Conservation (phyloP, 1,139 yeast species). For the Blastobotrys aristatus region DNA sequence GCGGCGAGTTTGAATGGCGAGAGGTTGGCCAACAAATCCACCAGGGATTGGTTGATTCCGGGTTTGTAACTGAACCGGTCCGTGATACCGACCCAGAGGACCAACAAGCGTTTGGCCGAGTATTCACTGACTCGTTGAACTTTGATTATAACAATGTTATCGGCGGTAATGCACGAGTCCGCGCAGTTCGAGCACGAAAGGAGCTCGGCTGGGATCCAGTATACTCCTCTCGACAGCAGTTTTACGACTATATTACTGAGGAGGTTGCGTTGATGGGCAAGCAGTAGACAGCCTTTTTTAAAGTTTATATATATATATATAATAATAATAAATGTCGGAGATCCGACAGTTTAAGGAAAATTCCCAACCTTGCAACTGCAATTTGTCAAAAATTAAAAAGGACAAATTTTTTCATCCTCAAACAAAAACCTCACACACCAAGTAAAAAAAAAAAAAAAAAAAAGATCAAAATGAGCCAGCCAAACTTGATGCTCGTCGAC, state of each 20-base stretch:
- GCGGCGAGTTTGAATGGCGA: constrained; percentile 35
- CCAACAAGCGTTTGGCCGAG: constrained; percentile 11
- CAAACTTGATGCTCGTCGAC: constrained; percentile 33
- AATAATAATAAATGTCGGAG: too few relatives aligned
- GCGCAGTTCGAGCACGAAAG: constrained; percentile 18
- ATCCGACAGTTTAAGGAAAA: too few relatives aligned
- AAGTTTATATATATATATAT: too few relatives aligned
- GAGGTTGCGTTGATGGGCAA: too few relatives aligned
- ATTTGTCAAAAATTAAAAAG: too few relatives aligned
- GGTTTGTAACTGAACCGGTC: constrained; percentile 15
- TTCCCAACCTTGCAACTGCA: too few relatives aligned
- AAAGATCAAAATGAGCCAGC: constrained; percentile 16
- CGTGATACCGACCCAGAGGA: constrained; percentile 13
- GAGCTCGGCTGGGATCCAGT: constrained; percentile 23
- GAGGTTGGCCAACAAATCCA: constrained; percentile 33
- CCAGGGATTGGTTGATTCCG: constrained; percentile 19
- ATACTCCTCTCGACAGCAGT: constrained; percentile 18
- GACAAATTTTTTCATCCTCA: not conserved
- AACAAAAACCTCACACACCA: not conserved
- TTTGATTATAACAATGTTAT: constrained; percentile 12
- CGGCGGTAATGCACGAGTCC: constrained; percentile 23
- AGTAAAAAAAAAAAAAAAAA: too few relatives aligned
- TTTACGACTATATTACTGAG: constrained; percentile 13
- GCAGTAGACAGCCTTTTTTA: too few relatives aligned
- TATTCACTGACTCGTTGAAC: constrained; percentile 12